phyloP scores from a whole-genome alignment of 176 grass and related monocot species.

The Triticum urartu region DNA sequence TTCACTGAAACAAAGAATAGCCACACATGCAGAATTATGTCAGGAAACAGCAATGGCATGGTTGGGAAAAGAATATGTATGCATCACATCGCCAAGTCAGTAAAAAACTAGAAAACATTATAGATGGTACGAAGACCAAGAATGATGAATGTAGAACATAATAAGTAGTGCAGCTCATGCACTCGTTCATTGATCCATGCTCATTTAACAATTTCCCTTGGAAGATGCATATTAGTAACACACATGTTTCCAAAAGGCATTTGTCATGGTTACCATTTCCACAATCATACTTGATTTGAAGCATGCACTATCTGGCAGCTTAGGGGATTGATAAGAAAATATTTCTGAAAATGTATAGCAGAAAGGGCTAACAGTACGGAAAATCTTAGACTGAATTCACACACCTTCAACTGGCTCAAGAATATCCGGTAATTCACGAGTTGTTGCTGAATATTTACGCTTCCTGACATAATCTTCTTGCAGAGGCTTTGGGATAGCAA shows the following conservation, averaged over 20 bases:
- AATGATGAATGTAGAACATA: background rate
- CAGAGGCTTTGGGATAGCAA: slow-evolving; percentile 47
- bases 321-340: background rate
- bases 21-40: background rate
- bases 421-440: slow-evolving; percentile 26
- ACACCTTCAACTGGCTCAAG: slow-evolving; percentile 45
- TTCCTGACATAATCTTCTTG: slow-evolving; percentile 42
- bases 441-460: slow-evolving; percentile 20
- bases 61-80: background rate
- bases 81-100: background rate
- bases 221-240: background rate
- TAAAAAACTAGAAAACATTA: background rate
- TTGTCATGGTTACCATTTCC: background rate
- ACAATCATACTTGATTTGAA: background rate
- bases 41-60: background rate
- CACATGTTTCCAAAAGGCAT: background rate
- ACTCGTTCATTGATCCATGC: background rate
- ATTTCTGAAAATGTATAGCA: background rate
- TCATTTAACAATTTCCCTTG: background rate
- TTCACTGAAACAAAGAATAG: slow-evolving; percentile 21
- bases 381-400: slow-evolving; percentile 15
- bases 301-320: background rate
- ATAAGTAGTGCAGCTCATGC: slow-evolving; percentile 12
- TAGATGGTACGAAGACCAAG: background rate
- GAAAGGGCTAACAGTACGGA: background rate